Conservation (phyloP, 2,329 filamentous ascomycete genomes). For the Ophiostoma sp. region DNA sequence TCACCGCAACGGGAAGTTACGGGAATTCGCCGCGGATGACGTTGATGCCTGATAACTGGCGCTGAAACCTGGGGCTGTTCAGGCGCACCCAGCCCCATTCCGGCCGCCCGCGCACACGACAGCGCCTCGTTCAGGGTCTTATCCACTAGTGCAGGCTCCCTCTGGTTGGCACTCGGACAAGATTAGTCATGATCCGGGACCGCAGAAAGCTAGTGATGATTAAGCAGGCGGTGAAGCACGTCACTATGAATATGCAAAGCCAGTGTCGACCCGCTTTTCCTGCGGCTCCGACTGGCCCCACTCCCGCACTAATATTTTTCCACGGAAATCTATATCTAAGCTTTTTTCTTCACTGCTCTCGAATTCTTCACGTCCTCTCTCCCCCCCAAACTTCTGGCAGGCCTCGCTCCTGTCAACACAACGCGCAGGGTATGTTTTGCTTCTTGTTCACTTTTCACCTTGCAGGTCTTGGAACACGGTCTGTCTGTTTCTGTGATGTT, state of each 20-base stretch:
- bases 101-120: background rate
- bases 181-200: background rate
- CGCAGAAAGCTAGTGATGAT: background rate
- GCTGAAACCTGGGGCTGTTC: background rate
- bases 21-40: conserved; percentile 21
- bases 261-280: background rate
- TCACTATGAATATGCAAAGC: background rate
- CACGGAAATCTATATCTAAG: background rate
- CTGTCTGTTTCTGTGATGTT: conserved; percentile 15
- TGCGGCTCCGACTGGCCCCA: conserved; percentile 12
- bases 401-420: background rate
- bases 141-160: conserved; percentile 15
- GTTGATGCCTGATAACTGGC: conserved; percentile 20
- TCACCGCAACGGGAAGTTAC: conserved; percentile 19
- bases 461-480: conserved; percentile 32
- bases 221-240: conserved; percentile 10
- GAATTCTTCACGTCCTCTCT: conserved; percentile 20
- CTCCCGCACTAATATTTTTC: conserved; percentile 23
- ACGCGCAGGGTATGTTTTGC: background rate
- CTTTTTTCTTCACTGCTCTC: conserved; percentile 13
- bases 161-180: background rate
- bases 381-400: conserved; percentile 18
- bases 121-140: background rate
- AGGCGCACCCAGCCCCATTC: background rate
- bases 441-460: conserved; percentile 12